Base-by-base conservation (phyloP, 2,329 filamentous ascomycete genomes). In the Balansia obtecta region DNA sequence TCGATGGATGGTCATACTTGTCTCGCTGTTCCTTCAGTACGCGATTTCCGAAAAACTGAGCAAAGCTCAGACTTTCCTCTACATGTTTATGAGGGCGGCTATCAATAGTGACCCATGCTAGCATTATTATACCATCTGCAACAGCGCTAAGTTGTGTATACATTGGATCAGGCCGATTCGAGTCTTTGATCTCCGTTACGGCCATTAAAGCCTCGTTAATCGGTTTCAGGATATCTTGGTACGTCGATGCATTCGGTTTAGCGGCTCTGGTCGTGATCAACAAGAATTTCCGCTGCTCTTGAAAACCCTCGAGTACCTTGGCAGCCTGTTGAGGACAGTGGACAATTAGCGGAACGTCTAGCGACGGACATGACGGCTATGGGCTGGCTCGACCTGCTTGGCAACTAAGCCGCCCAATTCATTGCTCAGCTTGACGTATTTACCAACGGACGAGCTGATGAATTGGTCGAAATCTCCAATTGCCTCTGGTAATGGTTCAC, bases 1-100 rank as follows among this genome's bases (percentile, higher is more conserved):
- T 16, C 30, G 34, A 12, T 22, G 39, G 50, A 66, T 37, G 27
- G 27, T 27, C 27, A 27, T 59, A 73, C 72, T 76, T 80, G 48
- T 80, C 90, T 70, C 94, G 96, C 67, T 86, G 83, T 60, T 94
- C 86, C 70, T 89, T 95, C 58, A 97, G 72, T 38, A 98, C 87
- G 59, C 90, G 82, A 72, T 98, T 97, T 34, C 93, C 93, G 60
- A 88, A 96, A 71, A 95, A 95, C 65, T 97, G 85, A 40, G 90
- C 88, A 47, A 88, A 85, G 32, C 84, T 83, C 18, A 95, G 75
- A 52, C 84, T 84, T 58, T 95, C 90, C 45, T 83, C 83, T 45
- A 97, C 85, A 60, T 90, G 87, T 62, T 93, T 90, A 56, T 79
- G 83, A 2, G 93, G 93, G 63, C 88, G 89, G 55, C 72, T 77